Evolutionary conservation across 176 grass and related monocot species (phyloP).

Genomic region (Panicum miliaceum): DNA sequence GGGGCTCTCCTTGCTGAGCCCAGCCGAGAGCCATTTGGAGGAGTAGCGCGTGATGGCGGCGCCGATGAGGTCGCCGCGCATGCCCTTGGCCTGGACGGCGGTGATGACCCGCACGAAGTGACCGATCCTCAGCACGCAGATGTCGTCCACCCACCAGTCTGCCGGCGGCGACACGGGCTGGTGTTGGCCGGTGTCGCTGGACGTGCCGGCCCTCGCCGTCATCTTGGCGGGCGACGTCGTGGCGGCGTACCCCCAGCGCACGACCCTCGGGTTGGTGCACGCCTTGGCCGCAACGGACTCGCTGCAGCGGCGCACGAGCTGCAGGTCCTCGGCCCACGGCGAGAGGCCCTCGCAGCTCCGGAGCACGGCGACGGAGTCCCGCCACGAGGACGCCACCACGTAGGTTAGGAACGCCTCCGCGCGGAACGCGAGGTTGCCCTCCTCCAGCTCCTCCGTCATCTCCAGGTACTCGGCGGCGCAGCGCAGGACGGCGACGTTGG

Average conservation of each 20-base stretch:
- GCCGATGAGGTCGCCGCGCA: conserved; percentile 85
- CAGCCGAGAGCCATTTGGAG: conserved; percentile 63
- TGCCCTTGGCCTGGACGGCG: conserved; percentile 94
- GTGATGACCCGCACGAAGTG: conserved; percentile 92
- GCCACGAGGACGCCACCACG: not conserved
- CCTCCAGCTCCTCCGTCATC: conserved; percentile 99
- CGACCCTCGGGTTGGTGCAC: not conserved
- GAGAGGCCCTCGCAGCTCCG: not conserved
- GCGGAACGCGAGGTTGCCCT: conserved; percentile 67
- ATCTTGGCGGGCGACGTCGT: not conserved
- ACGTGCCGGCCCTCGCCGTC: not conserved
- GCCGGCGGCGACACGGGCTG: conserved; percentile 56
- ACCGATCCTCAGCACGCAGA: conserved; percentile 67
- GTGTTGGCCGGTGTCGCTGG: conserved; percentile 38
- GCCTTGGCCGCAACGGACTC: conserved; percentile 10
- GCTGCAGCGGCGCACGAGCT: not conserved
- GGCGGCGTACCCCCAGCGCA: not conserved
- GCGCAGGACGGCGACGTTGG: conserved; percentile 33
- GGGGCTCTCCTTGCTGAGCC: conserved; percentile 45
- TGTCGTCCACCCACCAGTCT: conserved; percentile 92
- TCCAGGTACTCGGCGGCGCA: conserved; percentile 94
- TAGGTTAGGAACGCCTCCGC: not conserved
- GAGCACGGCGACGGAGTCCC: conserved; percentile 14
- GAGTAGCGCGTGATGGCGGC: conserved; percentile 77
- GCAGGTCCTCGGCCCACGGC: conserved; percentile 12